Evolutionary conservation across 495 filamentous ascomycete species (phyloP), one percentile per base, ranked within the genome.

Genomic region (Penicillium silybi): DNA sequence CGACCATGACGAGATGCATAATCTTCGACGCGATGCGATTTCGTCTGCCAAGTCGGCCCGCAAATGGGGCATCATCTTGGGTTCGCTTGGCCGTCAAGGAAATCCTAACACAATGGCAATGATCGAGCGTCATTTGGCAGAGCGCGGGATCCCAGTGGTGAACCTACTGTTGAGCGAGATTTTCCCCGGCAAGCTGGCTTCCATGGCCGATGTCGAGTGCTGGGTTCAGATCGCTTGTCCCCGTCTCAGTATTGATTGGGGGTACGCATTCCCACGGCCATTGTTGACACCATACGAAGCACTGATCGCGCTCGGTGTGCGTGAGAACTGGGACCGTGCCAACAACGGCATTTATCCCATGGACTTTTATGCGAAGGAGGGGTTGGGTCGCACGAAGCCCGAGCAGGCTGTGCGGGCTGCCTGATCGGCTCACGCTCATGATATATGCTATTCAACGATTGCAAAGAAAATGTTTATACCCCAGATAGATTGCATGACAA

Each of bases 151-250:
- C 10, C 85, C 87, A 6, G 89, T 84, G 50, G 82, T 98, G 25
- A 90, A 92, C 54, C 59, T 98, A 1, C 69, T 97, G 3, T 74
- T 98, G 2, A 89, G 85, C 52, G 93, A 98, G 74, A 97, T 98
- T 23, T 97, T 97, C 65, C 93, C 93, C 0, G 91, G 89, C 0
- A 98, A 98, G 65, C 69, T 98, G 47, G 91, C 86, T 0, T 80
- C 92, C 74, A 96, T 98, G 89, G 59, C 64, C 22, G 92, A 97
- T 64, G 87, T 98, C 6, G 93, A 96, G 57, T 92, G 89, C 52
- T 98, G 93, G 93, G 92, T 97, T 29, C 93, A 98, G 69, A 89
- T 98, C 38, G 93, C 93, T 8, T 98, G 93, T 75, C 93, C 93
- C 7, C 70, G 93, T 23, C 61, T 98, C 61, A 96, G 90, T 66